Conservation (phyloP, 305 asterid species). For the Solanum hybrid region DNA sequence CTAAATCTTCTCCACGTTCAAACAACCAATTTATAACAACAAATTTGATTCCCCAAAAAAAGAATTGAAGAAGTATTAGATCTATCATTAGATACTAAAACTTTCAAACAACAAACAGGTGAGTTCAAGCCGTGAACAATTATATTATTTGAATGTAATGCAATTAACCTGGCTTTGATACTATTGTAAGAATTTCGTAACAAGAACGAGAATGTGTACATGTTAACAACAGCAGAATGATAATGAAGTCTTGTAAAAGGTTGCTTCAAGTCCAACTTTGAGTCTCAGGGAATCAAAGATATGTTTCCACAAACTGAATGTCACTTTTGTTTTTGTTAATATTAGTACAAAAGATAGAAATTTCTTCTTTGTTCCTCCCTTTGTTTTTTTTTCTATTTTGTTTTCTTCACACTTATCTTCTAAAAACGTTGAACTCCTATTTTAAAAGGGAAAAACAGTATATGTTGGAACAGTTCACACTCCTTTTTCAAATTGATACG, state of each 20-base stretch:
- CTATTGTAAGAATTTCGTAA: no score
- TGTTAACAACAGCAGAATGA: not conserved
- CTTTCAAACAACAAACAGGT: not conserved
- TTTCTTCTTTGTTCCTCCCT: not conserved
- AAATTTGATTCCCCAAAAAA: not conserved
- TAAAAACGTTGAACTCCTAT: not conserved
- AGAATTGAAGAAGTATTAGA: not conserved
- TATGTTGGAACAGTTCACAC: no score
- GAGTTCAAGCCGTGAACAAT: not conserved
- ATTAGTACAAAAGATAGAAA: not conserved
- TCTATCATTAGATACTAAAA: not conserved
- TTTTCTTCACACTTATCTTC: no score
- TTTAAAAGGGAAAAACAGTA: not conserved
- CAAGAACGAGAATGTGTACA: not conserved
- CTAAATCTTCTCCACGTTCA: not conserved
- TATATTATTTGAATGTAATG: no score
- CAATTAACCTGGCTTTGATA: not conserved
- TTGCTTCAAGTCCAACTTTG: not conserved
- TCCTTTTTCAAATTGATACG: no score
- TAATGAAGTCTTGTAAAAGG: not conserved
- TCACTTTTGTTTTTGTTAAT: no score
- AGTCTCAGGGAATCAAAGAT: not conserved
- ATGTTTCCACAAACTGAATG: not conserved
- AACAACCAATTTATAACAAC: no score
- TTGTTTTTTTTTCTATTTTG: not conserved